A percentile compares a stretch with the other conserved stretches of the same genome.
phyloP scores from a whole-genome alignment of 1,284 basidiomycete species.

The Pseudozyma hubeiensis region DNA sequence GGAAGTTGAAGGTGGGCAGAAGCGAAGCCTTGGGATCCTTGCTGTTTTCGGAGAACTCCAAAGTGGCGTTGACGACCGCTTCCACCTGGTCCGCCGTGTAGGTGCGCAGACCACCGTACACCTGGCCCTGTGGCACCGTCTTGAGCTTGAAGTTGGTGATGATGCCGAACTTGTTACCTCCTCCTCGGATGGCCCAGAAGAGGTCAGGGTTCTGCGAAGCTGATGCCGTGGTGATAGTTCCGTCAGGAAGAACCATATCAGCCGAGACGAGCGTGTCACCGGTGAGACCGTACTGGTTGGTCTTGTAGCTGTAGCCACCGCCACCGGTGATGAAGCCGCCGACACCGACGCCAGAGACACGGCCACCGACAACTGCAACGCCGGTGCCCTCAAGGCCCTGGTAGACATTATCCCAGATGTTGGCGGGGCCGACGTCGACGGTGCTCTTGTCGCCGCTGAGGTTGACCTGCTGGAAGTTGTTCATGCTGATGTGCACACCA shows the following conservation, averaged over 20 bases:
- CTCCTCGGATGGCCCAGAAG: conserved; percentile 54
- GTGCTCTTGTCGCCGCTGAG: conserved; percentile 45
- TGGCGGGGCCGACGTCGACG: conserved; percentile 53
- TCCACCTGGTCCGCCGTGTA: conserved; percentile 51
- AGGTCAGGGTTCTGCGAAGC: conserved; percentile 46
- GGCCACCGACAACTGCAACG: conserved; percentile 48
- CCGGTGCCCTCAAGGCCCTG: conserved; percentile 31
- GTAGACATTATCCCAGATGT: conserved; percentile 59
- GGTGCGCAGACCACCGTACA: conserved; percentile 51
- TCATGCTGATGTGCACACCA: conserved; percentile 52
- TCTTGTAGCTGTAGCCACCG: conserved; percentile 55
- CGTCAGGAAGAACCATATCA: conserved; percentile 54
- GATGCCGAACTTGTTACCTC: conserved; percentile 55
- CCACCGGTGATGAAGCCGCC: conserved; percentile 56
- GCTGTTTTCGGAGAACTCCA: conserved; percentile 47
- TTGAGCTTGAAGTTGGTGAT: conserved; percentile 51
- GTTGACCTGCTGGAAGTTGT: conserved; percentile 47
- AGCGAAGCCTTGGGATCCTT: conserved; percentile 55
- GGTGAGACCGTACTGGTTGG: conserved; percentile 55
- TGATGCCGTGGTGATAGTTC: conserved; percentile 44
- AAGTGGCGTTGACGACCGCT: conserved; percentile 42
- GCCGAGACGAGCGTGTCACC: conserved; percentile 45
- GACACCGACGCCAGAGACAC: conserved; percentile 56
- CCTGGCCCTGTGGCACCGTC: conserved; percentile 48
- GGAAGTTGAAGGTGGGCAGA: conserved; percentile 52